phyloP scores from a whole-genome alignment of 2,329 filamentous ascomycete genomes.

The Fusarium sp. region DNA sequence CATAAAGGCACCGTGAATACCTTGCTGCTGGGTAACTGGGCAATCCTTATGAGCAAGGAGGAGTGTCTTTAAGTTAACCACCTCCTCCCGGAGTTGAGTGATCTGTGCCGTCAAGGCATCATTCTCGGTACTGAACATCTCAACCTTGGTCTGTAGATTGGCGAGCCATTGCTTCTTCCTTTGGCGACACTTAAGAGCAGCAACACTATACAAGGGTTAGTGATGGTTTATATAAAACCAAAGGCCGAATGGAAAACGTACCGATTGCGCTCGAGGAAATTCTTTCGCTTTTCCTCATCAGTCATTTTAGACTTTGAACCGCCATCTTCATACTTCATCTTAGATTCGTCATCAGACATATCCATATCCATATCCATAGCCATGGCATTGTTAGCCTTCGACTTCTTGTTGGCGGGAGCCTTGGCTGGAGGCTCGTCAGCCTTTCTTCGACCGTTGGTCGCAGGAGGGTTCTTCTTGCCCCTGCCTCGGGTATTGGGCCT shows the following conservation, averaged over 20 bases:
- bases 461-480: slow-evolving; percentile 70
- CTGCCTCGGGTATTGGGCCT: slow-evolving; percentile 72
- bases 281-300: slow-evolving; percentile 97
- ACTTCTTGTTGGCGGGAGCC: slow-evolving; percentile 73
- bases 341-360: slow-evolving; percentile 62
- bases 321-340: slow-evolving; percentile 40
- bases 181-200: slow-evolving; percentile 95
- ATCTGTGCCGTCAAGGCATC: slow-evolving; percentile 87
- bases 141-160: slow-evolving; percentile 93
- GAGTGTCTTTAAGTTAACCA: slow-evolving; percentile 92
- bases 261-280: slow-evolving; percentile 96
- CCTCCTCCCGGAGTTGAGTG: slow-evolving; percentile 85
- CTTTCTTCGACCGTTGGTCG: slow-evolving; percentile 78
- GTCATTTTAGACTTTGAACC: slow-evolving; percentile 41
- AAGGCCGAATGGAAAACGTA: slow-evolving; percentile 56
- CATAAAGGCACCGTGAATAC: slow-evolving; percentile 66
- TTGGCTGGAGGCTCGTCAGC: slow-evolving; percentile 73
- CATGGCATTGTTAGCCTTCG: slow-evolving; percentile 58
- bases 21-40: slow-evolving; percentile 86
- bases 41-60: slow-evolving; percentile 96
- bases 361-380: slow-evolving; percentile 57
- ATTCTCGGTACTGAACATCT: slow-evolving; percentile 91
- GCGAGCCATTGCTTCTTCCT: slow-evolving; percentile 99
- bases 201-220: slow-evolving; percentile 69
- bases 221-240: not conserved